Evolutionary conservation across 768 basidiomycete species (phyloP), one percentile per base, ranked within the genome.

Genomic region (Rhodotorula paludigena): DNA sequence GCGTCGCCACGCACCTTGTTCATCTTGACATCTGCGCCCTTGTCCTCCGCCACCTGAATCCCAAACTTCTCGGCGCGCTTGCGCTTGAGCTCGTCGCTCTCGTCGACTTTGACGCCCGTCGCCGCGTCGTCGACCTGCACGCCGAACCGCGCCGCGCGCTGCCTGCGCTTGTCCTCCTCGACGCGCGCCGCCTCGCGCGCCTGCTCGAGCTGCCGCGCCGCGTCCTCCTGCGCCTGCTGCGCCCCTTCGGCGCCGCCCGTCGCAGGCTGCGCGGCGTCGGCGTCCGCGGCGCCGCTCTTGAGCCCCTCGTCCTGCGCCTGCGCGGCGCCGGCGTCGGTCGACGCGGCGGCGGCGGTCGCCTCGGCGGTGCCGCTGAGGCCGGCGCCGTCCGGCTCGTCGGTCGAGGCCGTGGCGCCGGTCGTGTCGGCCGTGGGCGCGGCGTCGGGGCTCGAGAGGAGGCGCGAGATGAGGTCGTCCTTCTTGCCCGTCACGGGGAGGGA

Each of bases 401-500:
- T 28, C 10, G 64, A 25, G 4, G 57, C 32, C 23, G 70, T 28
- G 11, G 69, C 52, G 30, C 66, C 63, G 47, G 70, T 44, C 3
- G 63, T 38, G 30, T 57, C 51, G 33, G 59, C 21, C 10, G 64
- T 45, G 16, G 47, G 14, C 21, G 69, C 35, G 21, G 42, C 20
- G 32, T 36, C 38, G n/a, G 57, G 32, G 52, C 35, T 60, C 49
- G 48, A 57, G 60, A 76, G 60, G 54, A 75, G 72, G 28, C 75
- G 73, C 1, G 66, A 47, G 60, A 78, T 68, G 30, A 78, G 74
- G 8, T 77, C 76, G 54, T 71, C 68, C 67, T 78, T 78, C 56
- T 66, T 68, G 39, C 77, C 77, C 15, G 67, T 64, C 28, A 67
- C 61, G 23, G 76, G 52, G 21, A 75, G 68, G 6, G 39, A 32